Evolutionary conservation across 306 rosid genomes (phyloP).

Genomic region (Cajanus cajan): DNA sequence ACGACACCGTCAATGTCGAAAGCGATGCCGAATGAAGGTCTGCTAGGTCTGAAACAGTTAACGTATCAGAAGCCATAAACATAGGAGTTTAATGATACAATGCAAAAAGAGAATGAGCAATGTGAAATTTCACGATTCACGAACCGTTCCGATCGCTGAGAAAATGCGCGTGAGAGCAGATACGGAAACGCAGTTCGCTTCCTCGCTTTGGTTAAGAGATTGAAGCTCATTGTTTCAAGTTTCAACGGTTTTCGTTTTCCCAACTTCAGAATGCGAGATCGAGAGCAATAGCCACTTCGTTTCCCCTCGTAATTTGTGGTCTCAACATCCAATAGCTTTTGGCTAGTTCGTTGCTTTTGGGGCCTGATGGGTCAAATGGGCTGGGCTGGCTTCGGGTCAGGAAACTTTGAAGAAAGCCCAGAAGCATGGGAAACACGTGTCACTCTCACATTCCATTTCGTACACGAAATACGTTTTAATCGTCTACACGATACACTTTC

Average conservation of each 20-base stretch:
- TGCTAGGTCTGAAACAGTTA: conserved; percentile 32
- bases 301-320: background rate
- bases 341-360: too few species aligned
- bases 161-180: conserved; percentile 44
- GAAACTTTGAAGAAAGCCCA: too few species aligned
- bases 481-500: too few species aligned
- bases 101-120: background rate
- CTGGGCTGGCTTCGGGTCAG: background rate
- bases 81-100: background rate
- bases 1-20: conserved; percentile 96
- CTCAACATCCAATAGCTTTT: background rate
- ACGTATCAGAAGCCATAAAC: background rate
- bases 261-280: background rate
- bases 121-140: conserved; percentile 32
- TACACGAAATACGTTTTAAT: too few species aligned
- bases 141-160: conserved; percentile 55
- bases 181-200: conserved; percentile 26
- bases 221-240: conserved; percentile 50
- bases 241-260: background rate
- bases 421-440: too few species aligned
- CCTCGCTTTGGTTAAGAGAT: conserved; percentile 39
- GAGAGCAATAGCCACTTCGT: background rate
- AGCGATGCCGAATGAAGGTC: conserved; percentile 71
- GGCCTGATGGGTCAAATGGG: background rate
- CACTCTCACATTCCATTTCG: too few species aligned